Percentiles rank a stretch among this genome's conserved stretches.
Evolutionary conservation across 345 rosid genomes (phyloP).

Genomic region (Theobroma cacao): DNA sequence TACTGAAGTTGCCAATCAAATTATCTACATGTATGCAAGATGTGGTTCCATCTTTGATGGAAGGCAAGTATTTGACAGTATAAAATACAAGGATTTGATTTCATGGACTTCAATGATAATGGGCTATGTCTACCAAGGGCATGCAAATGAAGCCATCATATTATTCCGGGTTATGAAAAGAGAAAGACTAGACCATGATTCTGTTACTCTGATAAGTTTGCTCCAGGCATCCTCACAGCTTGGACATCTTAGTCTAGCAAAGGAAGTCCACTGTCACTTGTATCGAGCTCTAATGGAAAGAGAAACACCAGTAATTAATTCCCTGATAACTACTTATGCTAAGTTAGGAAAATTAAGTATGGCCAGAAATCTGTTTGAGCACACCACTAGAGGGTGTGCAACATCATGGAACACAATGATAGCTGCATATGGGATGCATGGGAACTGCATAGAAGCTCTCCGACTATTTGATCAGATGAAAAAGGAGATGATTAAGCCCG

Average conservation of each 20-base stretch:
- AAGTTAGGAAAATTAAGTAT: constrained; percentile 30
- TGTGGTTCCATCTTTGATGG: constrained; percentile 21
- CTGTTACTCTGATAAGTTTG: constrained; percentile 24
- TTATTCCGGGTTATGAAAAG: constrained; percentile 27
- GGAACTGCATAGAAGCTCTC: constrained; percentile 26
- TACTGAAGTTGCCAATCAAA: constrained; percentile 31
- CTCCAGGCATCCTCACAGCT: constrained; percentile 29
- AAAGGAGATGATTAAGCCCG: constrained; percentile 22
- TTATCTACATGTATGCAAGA: constrained; percentile 28
- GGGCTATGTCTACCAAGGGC: constrained; percentile 19
- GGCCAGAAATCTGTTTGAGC: constrained; percentile 32
- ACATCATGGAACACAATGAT: constrained; percentile 39
- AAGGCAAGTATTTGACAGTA: constrained; percentile 20
- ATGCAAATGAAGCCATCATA: constrained; percentile 23
- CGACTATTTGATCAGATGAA: constrained; percentile 27
- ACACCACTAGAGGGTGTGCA: neutral
- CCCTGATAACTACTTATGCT: constrained; percentile 33
- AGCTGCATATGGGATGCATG: constrained; percentile 38
- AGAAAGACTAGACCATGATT: constrained; percentile 24
- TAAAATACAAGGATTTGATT: constrained; percentile 26
- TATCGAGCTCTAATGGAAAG: constrained; percentile 23
- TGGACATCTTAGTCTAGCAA: constrained; percentile 23
- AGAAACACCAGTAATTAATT: constrained; percentile 25
- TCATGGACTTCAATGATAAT: constrained; percentile 38
- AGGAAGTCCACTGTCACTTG: constrained; percentile 33